Percentiles rank a stretch among this genome's conserved stretches.
Conservation (phyloP, 208 protist genomes). For the Acanthamoeba rhysodes region DNA sequence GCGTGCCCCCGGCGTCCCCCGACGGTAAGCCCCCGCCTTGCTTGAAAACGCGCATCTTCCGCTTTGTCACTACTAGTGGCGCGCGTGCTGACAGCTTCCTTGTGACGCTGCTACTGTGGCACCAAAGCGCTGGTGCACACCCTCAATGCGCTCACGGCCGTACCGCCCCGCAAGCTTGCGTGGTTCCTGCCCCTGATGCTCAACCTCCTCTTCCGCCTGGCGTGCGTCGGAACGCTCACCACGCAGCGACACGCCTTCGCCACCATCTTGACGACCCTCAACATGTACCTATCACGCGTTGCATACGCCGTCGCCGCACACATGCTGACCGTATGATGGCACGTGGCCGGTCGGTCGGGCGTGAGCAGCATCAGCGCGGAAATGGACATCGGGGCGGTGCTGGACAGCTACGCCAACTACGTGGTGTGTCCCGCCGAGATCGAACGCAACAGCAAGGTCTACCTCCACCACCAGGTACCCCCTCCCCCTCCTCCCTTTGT, state of each 20-base stretch:
- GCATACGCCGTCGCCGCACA: not conserved
- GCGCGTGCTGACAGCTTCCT: not conserved
- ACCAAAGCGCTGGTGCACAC: not conserved
- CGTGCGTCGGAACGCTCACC: not conserved
- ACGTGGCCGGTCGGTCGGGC: too few relatives aligned
- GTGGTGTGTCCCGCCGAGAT: not conserved
- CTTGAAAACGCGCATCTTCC: too few relatives aligned
- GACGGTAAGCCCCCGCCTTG: not conserved
- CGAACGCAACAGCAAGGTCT: not conserved
- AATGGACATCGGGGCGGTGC: conserved; percentile 12
- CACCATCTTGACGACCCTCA: not conserved
- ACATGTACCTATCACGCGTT: not conserved
- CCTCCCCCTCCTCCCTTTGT: not conserved
- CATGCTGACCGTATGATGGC: not conserved
- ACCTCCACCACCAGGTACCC: conserved; percentile 12
- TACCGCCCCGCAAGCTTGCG: not conserved
- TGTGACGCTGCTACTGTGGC: too few relatives aligned
- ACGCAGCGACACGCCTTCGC: conserved; percentile 14
- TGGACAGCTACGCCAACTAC: conserved; percentile 23
- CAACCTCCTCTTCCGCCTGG: conserved; percentile 1
- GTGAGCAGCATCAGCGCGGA: not conserved
- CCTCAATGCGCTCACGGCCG: not conserved
- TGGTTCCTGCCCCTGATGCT: conserved; percentile 14
- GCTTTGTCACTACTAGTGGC: too few relatives aligned
- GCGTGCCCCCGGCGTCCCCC: not conserved